phyloP scores from a whole-genome alignment of 352 stramenopile genomes.

The Pythium vanterpoolii region DNA sequence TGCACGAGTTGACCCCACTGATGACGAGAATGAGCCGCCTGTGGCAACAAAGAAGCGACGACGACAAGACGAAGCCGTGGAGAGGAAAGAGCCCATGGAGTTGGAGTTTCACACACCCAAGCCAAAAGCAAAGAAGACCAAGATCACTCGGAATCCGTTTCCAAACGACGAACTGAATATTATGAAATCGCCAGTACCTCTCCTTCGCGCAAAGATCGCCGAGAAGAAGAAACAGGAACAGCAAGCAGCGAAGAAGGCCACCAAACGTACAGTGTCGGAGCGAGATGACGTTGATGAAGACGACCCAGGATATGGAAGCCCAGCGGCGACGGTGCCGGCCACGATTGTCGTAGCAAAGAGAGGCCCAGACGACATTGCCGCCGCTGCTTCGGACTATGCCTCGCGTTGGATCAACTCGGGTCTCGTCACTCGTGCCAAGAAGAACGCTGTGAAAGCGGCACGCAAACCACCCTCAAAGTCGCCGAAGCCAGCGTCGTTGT shows the following conservation, averaged over 20 bases:
- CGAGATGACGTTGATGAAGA: conserved; percentile 15
- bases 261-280: conserved; percentile 12
- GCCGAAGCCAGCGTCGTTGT: conserved; percentile 14
- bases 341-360: neutral
- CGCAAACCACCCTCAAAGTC: conserved; percentile 11
- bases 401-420: conserved; percentile 42
- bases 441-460: conserved; percentile 26
- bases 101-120: conserved; percentile 17
- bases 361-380: neutral
- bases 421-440: conserved; percentile 35
- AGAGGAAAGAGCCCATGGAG: neutral
- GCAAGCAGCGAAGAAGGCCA: conserved; percentile 3
- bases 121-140: conserved; percentile 16
- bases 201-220: conserved; percentile 15
- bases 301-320: conserved; percentile 16
- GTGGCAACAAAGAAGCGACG: conserved; percentile 11
- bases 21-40: neutral
- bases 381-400: conserved; percentile 25
- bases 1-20: neutral
- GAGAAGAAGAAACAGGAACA: conserved; percentile 16
- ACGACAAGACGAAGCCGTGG: neutral
- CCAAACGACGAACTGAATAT: conserved; percentile 27
- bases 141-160: conserved; percentile 11
- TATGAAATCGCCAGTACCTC: conserved; percentile 23
- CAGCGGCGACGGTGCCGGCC: neutral